phyloP scores from a whole-genome alignment of 176 grass and related monocot genomes.

The Carex scoparia region DNA sequence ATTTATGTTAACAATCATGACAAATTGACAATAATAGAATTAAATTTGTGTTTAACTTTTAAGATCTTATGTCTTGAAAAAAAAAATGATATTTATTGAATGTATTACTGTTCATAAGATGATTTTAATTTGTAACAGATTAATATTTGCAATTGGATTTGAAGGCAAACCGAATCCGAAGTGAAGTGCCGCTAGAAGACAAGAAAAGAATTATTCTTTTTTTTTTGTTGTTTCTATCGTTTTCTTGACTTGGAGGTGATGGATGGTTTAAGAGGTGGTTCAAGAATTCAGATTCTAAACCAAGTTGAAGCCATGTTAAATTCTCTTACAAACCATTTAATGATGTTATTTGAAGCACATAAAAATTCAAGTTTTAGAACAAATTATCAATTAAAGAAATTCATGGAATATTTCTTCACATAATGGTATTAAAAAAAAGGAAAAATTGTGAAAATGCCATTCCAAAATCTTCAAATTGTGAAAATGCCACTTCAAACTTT shows the following conservation, averaged over 20 bases:
- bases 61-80: too few species aligned
- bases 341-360: background rate
- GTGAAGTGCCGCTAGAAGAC: background rate
- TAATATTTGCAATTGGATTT: background rate
- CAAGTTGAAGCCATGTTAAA: background rate
- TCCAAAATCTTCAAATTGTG: too few species aligned
- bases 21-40: background rate
- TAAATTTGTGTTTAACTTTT: background rate
- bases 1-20: background rate
- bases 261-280: background rate
- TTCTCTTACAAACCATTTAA: background rate
- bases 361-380: background rate
- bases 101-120: too few species aligned
- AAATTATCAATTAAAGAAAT: background rate
- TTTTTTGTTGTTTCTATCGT: background rate
- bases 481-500: too few species aligned
- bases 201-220: conserved; percentile 1
- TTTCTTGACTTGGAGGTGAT: conserved; percentile 1
- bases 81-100: too few species aligned
- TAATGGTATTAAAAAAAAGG: background rate
- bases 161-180: background rate
- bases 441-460: too few species aligned
- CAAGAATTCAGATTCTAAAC: conserved; percentile 1
- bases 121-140: background rate
- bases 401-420: background rate